These are phyloP conservation scores for Pseudognaphalium luteoalbum DNA, from an alignment of 129 eudicot species.

Conservation along the genomic window DNA sequence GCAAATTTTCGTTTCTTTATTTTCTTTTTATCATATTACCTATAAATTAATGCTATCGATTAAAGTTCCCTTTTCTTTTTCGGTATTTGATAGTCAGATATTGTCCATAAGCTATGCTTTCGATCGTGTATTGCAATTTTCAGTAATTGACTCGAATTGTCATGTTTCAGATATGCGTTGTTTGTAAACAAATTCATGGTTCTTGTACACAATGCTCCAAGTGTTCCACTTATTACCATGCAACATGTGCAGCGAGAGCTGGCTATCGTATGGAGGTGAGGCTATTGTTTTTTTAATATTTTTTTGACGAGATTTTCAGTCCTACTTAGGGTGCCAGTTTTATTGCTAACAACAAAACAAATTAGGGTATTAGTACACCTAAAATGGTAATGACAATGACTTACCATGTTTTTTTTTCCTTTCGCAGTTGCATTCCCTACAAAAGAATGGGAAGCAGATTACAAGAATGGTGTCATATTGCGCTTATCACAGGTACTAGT, in stretches of 20 bases:
- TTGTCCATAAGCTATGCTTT: too few species aligned
- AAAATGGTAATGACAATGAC: background rate
- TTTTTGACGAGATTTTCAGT: background rate
- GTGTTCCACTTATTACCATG: slow-evolving; percentile 97
- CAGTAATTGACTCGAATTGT: background rate
- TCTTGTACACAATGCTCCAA: slow-evolving; percentile 95
- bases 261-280: slow-evolving; percentile 98
- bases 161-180: slow-evolving; percentile 72
- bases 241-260: slow-evolving; percentile 97
- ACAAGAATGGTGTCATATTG: slow-evolving; percentile 97
- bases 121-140: background rate
- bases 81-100: slow-evolving; percentile 3
- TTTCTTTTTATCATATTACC: background rate
- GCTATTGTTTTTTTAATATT: background rate
- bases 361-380: background rate
- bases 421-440: slow-evolving; percentile 75
- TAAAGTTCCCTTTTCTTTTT: background rate
- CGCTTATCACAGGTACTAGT: slow-evolving; percentile 82
- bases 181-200: slow-evolving; percentile 98
- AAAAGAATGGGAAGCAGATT: slow-evolving; percentile 85
- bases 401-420: background rate
- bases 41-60: background rate
- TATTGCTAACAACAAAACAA: background rate
- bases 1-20: background rate
- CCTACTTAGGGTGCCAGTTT: background rate